Conservation (phyloP, 2,329 filamentous ascomycete species). For the Epicoccum sorghinum region DNA sequence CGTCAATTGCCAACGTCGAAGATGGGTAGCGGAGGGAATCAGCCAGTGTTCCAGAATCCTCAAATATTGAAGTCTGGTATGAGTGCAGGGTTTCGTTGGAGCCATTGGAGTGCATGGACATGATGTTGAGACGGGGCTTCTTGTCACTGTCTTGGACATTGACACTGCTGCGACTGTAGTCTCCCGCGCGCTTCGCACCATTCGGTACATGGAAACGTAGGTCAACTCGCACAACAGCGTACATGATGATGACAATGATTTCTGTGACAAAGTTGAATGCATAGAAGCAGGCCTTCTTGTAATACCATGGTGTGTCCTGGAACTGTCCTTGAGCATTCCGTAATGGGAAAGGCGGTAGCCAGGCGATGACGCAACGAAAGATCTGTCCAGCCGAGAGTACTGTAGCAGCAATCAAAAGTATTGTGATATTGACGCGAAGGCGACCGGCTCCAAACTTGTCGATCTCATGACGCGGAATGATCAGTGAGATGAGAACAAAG, state of each 20-base stretch:
- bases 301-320: conserved; percentile 65
- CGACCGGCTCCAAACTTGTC: conserved; percentile 72
- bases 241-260: conserved; percentile 70
- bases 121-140: conserved; percentile 23
- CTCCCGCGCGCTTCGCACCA: conserved; percentile 60
- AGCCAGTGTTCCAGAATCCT: conserved; percentile 40
- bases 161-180: conserved; percentile 36
- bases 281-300: conserved; percentile 77
- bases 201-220: conserved; percentile 77
- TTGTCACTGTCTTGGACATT: conserved; percentile 30
- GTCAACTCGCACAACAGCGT: conserved; percentile 73
- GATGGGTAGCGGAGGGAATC: conserved; percentile 42
- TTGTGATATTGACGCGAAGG: conserved; percentile 68
- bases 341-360: conserved; percentile 54
- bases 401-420: conserved; percentile 65
- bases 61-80: conserved; percentile 39
- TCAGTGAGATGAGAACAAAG: conserved; percentile 57
- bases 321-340: conserved; percentile 53
- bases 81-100: conserved; percentile 38
- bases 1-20: conserved; percentile 40
- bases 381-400: conserved; percentile 70
- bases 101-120: conserved; percentile 21
- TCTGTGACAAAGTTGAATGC: conserved; percentile 79
- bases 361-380: conserved; percentile 70
- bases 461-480: conserved; percentile 51